phyloP scores from a whole-genome alignment of 306 rosid genomes.

The Carpinus viminea region DNA sequence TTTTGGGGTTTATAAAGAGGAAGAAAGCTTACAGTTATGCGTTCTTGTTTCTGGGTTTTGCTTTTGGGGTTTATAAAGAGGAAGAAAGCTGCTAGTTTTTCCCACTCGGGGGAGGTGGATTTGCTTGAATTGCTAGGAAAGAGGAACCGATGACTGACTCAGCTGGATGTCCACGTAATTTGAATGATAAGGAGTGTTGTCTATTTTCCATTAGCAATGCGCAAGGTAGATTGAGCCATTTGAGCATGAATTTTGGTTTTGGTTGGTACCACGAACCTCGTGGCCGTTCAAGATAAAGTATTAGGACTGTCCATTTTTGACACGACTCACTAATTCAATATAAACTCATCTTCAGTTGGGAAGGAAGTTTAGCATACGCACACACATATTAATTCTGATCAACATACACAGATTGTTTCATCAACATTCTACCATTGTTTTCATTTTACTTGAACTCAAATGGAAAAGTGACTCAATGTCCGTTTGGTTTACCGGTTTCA shows the following conservation, averaged over 20 bases:
- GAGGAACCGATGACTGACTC: conserved; percentile 21
- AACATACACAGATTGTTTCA: neutral
- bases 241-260: neutral
- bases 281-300: too few relatives aligned
- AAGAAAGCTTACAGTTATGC: neutral
- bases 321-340: too few relatives aligned
- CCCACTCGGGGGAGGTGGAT: conserved; percentile 12
- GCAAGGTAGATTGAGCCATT: neutral
- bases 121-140: conserved; percentile 1
- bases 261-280: too few relatives aligned
- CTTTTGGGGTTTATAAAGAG: conserved; percentile 17
- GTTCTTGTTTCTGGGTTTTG: neutral
- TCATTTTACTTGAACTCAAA: too few relatives aligned
- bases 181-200: neutral
- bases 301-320: too few relatives aligned
- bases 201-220: neutral
- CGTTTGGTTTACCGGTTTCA: too few relatives aligned
- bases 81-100: conserved; percentile 7
- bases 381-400: neutral
- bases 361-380: neutral
- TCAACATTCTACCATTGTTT: neutral
- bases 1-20: conserved; percentile 17
- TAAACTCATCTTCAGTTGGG: neutral
- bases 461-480: too few relatives aligned
- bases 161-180: neutral